A percentile compares a stretch with the other conserved stretches of the same genome.
Evolutionary conservation across 2,329 filamentous ascomycete species (phyloP).

Genomic region (Drechslerella coelobrocha): DNA sequence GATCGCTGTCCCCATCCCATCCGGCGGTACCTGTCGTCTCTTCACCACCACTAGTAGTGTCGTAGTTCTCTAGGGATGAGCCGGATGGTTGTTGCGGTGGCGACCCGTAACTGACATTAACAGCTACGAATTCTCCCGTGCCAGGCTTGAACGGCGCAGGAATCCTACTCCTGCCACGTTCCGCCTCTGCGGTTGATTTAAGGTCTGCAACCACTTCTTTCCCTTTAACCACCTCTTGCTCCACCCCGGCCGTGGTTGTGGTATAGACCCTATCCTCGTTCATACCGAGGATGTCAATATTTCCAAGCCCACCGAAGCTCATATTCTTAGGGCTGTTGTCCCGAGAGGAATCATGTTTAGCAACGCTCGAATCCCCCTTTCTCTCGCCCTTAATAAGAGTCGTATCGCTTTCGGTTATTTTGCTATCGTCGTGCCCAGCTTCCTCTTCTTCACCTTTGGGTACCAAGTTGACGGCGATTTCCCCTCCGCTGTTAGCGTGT

Average conservation of each 20-base stretch:
- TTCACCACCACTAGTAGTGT: constrained; percentile 46
- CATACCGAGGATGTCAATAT: constrained; percentile 32
- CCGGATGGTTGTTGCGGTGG: constrained; percentile 30
- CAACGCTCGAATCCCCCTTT: constrained; percentile 12
- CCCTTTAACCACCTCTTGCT: constrained; percentile 20
- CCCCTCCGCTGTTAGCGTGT: constrained; percentile 25
- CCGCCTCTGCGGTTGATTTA: constrained; percentile 32
- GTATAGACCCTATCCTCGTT: constrained; percentile 26
- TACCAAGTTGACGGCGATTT: constrained; percentile 16
- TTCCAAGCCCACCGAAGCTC: constrained; percentile 29
- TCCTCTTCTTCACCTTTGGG: neutral
- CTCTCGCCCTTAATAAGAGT: constrained; percentile 34
- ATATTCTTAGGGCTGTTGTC: constrained; percentile 19
- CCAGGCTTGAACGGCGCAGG: constrained; percentile 47
- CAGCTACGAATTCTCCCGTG: constrained; percentile 45
- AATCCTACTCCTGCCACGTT: constrained; percentile 50
- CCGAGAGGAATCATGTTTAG: constrained; percentile 9
- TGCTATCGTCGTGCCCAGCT: neutral
- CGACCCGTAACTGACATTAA: constrained; percentile 46
- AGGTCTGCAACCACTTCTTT: constrained; percentile 20
- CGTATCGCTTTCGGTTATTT: constrained; percentile 19
- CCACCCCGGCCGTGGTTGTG: neutral
- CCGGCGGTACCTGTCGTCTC: constrained; percentile 40
- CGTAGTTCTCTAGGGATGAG: constrained; percentile 32
- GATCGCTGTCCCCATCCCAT: constrained; percentile 34